A percentile compares a stretch with the other conserved stretches of the same genome.
phyloP scores from a whole-genome alignment of 2,329 filamentous ascomycete species.

The Furcasterigmium sp. region DNA sequence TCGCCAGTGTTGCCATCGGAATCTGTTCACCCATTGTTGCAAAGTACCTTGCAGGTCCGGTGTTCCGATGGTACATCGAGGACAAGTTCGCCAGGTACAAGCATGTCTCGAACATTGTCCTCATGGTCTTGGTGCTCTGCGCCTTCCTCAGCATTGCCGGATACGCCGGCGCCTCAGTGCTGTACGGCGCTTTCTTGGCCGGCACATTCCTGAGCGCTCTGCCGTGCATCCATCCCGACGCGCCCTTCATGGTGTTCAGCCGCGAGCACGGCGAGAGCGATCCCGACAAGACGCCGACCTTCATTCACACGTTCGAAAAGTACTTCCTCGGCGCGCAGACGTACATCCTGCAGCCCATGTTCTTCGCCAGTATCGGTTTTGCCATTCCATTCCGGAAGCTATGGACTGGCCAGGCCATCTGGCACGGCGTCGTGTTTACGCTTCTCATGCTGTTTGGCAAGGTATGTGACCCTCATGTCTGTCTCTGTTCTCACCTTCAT shows the following conservation, averaged over 20 bases:
- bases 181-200: constrained; percentile 34
- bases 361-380: constrained; percentile 56
- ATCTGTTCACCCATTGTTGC: constrained; percentile 26
- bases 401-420: constrained; percentile 45
- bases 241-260: constrained; percentile 25
- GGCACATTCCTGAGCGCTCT: constrained; percentile 29
- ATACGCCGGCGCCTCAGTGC: constrained; percentile 28
- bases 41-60: constrained; percentile 29
- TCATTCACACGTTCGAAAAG: constrained; percentile 29
- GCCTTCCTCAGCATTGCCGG: constrained; percentile 22
- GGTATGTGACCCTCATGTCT: constrained; percentile 1
- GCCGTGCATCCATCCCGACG: constrained; percentile 26
- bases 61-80: constrained; percentile 26
- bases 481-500: not conserved
- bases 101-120: constrained; percentile 16
- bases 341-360: constrained; percentile 48
- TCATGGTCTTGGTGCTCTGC: constrained; percentile 25
- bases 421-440: constrained; percentile 52
- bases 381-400: constrained; percentile 53
- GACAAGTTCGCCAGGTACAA: constrained; percentile 24
- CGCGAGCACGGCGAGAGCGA: constrained; percentile 25
- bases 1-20: constrained; percentile 28
- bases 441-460: constrained; percentile 48
- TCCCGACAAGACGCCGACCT: constrained; percentile 25
- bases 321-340: constrained; percentile 29